A percentile compares a stretch with the other conserved stretches of the same genome.
Conservation (phyloP, 148 eudicot species). For the Amaranthus cruentus region DNA sequence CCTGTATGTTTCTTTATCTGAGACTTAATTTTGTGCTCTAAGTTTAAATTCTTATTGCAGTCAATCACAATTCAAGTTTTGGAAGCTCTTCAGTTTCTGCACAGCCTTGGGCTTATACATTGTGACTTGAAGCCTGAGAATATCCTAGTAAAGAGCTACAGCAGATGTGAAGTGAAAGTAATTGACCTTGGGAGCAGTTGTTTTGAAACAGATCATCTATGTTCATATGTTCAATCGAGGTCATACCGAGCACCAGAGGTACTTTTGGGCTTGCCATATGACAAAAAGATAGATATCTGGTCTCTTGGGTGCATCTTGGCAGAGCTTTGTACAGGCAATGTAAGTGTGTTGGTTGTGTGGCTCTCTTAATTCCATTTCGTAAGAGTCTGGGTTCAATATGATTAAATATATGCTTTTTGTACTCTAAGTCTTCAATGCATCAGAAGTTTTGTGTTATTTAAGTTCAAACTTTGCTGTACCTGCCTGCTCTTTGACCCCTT, state of each 20-base stretch:
- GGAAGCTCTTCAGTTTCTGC: slow-evolving; percentile 88
- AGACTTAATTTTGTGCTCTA: slow-evolving; percentile 9
- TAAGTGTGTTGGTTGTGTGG: slow-evolving; percentile 34
- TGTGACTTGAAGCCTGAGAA: slow-evolving; percentile 99
- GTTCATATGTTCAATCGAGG: slow-evolving; percentile 94
- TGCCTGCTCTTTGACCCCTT: no score
- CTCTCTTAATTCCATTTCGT: neutral
- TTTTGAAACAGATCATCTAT: slow-evolving; percentile 96
- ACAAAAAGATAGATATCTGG: slow-evolving; percentile 93
- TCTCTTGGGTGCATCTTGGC: slow-evolving; percentile 99
- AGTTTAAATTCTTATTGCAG: slow-evolving; percentile 38
- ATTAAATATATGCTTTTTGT: neutral
- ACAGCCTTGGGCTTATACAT: slow-evolving; percentile 94
- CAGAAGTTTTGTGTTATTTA: no score
- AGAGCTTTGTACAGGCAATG: slow-evolving; percentile 97
- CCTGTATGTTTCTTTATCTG: neutral
- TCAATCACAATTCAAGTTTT: slow-evolving; percentile 90
- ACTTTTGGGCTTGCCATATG: slow-evolving; percentile 86
- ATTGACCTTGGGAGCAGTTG: slow-evolving; percentile 99
- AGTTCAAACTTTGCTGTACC: no score
- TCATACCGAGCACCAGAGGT: slow-evolving; percentile 98
- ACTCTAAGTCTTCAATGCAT: no score
- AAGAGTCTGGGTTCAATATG: neutral
- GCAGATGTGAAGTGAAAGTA: slow-evolving; percentile 98
- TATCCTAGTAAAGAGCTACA: slow-evolving; percentile 94